A percentile compares a stretch with the other conserved stretches of the same genome.
Conservation (phyloP, 495 filamentous ascomycete genomes). For the Haplographium delicatum region DNA sequence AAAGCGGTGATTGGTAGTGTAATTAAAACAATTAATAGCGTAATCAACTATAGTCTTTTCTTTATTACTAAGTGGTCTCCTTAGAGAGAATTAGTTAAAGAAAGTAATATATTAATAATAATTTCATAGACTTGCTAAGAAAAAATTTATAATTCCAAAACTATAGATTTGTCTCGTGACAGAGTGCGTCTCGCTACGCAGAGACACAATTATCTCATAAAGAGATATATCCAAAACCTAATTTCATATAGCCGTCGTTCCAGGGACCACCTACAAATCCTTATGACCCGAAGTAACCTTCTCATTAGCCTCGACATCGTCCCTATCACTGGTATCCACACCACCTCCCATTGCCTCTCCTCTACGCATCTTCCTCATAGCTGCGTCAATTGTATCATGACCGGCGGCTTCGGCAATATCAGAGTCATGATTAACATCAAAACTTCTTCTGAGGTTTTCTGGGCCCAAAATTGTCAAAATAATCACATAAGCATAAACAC, state of each 20-base stretch:
- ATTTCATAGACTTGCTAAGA: too few relatives aligned
- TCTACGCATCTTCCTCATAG: slow-evolving; percentile 16
- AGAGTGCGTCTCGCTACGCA: slow-evolving; percentile 13
- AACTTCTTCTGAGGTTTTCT: slow-evolving; percentile 60
- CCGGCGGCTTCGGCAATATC: slow-evolving; percentile 53
- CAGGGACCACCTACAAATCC: too few relatives aligned
- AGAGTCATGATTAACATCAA: slow-evolving; percentile 47
- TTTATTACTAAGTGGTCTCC: slow-evolving; percentile 9
- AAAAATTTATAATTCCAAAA: slow-evolving; percentile 18
- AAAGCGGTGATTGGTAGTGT: slow-evolving; percentile 8
- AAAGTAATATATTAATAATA: slow-evolving; percentile 12
- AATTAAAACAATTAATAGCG: slow-evolving; percentile 9
- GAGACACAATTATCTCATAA: too few relatives aligned
- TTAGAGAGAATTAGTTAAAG: slow-evolving; percentile 17
- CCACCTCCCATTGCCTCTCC: slow-evolving; percentile 13
- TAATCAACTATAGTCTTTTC: slow-evolving; percentile 8
- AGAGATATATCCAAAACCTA: too few relatives aligned
- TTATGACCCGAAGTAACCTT: too few relatives aligned
- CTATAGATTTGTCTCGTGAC: slow-evolving; percentile 16
- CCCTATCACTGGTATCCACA: slow-evolving; percentile 9
- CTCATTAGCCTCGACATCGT: slow-evolving; percentile 14
- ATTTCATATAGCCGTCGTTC: too few relatives aligned
- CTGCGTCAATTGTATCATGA: slow-evolving; percentile 26
- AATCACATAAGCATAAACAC: slow-evolving; percentile 81
- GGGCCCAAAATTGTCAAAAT: slow-evolving; percentile 71